Base-by-base conservation (phyloP, 352 stramenopile species). In the Phytophthora aleatoria region DNA sequence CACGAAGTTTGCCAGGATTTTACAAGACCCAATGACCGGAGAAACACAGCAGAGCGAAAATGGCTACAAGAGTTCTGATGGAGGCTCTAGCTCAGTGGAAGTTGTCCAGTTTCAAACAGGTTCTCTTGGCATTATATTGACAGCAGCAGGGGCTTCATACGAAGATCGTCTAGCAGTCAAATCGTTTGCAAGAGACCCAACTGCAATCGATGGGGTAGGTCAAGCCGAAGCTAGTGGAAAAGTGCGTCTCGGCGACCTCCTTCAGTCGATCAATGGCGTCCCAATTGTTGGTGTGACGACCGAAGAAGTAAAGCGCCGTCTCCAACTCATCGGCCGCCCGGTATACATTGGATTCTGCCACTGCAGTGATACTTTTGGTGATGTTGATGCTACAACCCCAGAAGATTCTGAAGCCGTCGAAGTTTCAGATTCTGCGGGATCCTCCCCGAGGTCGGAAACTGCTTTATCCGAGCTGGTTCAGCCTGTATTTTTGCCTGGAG, bases 221-320 rank as follows among this genome's bases (percentile, higher is more conserved):
- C 79, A 89, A 76, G 87, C 87, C 2, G 26, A 92, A 38, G 72
- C 77, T 26, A 90, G 78, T 57, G 79, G 83, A 0, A 80, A 83
- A 52, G 78, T 95, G 12, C 59, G 60, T 2, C 47, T 91, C 9
- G 83, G 83, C 1, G 85, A 95, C 33, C 57, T 94, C 3, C 54
- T 95, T 11, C 77, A 93, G 59, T 91, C 85, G 30, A 91, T 95
- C 54, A 95, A 95, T 55, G 87, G 87, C 7, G 81, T 94, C 1
- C 79, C 81, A 12, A 89, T 94, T 57, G 57, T 80, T 1, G 75
- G 73, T 11, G 66, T 91, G 45, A 91, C 82, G 1, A 92, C 87
- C 1, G 85, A 94, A 67, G 87, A 94, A 57, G 81, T 92, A 12
- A 92, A 91, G 38, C 79, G 81, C 0, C 83, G 89, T 42, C 83